Evolutionary conservation across 352 stramenopile species (phyloP), one percentile per base, ranked within the genome.

Genomic region (Phytophthora fragariaefolia): DNA sequence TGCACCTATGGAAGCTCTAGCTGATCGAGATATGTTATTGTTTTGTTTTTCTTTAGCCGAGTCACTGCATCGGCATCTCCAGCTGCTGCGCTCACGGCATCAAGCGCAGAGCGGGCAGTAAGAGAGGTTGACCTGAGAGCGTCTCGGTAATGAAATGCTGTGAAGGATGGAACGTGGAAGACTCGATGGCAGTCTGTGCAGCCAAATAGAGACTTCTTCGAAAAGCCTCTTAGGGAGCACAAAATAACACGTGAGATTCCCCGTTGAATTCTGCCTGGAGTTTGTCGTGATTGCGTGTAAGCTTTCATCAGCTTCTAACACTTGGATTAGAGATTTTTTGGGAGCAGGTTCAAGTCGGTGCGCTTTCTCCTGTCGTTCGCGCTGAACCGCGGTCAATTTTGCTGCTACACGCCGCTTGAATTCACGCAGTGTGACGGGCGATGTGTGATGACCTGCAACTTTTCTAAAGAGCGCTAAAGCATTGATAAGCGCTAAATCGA

Each of bases 171-270:
- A 1, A 55, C 40, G 34, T 59, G 60, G 18, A 48, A 68, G 43
- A 43, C 51, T 15, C 43, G 17, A 0, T 40, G n/a, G 36, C 50
- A 68, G 5, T 12, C 52, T 3, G 51, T 52, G n/a, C 51, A 57
- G 0, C 49, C 49, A 9, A 40, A 58, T 0, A 13, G 1, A 2
- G 58, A 6, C 18, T 46, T 66, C 23, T 51, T 58, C 6, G 46
- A 46, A 30, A 65, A 32, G 1, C 48, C 23, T 4, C 36, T 0
- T n/a, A 59, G 24, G 8, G 47, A 38, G 20, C 58, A 65, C 22
- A n/a, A 64, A 18, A 43, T 64, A 64, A 40, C 56, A 63, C 4
- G 28, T 38, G 5, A 63, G 46, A 23, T 56, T 63, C 0, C 46
- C 56, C 3, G 9, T 56, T 22, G 30, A 56, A 9, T 56, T 12